Base-by-base conservation (phyloP, 257 asterid genomes). In the Linderniella brevidens region DNA sequence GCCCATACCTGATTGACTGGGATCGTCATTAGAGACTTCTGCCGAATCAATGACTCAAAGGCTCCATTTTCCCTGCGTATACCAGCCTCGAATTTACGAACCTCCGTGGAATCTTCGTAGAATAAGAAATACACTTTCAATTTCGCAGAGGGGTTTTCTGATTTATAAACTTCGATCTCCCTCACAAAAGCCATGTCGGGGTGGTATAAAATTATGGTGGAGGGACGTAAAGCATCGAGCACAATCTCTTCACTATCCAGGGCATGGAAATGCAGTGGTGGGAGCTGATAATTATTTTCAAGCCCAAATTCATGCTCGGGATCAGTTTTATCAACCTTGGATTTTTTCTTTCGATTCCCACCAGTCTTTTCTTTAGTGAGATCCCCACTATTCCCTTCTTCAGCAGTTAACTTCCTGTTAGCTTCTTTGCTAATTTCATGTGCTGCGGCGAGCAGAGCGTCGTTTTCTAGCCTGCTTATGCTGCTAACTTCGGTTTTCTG, bases 81-180 rank as follows among this genome's bases (percentile, higher is more conserved):
- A 68, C 96, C 84, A 48, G 98, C 96, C 73, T 88, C 96, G 56
- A 68, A 88, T 70, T 88, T 88, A 65, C 65, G 82, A 56, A 79
- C 94, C 77, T 88, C 98, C 9, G 98, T 81, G 53, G 98, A 88
- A 58, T 84, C 75, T 59, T 84, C 98, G 50, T 88, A 76, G 67
- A 88, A 88, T 45, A 87, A 69, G 70, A 87, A 87, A 66, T 87
- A 87, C 41, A 87, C 95, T 68, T 76, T 87, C 58, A 85, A 59
- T 46, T 54, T 75, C 68, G 56, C 71, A 13, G 71, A 61, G 15
- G 98, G 87, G 62, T 84, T 84, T 68, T 88, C 93, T 62, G 96
- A 80, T 75, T 78, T 85, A 68, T 76, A 88, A 51, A 79, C 60
- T 61, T 88, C 98, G 57, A 88, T 79, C 63, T 88, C 94, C 66